A percentile compares a stretch with the other conserved stretches of the same genome.
phyloP scores from a whole-genome alignment of 2,329 filamentous ascomycete species.

The Mycosphaerella sp. region DNA sequence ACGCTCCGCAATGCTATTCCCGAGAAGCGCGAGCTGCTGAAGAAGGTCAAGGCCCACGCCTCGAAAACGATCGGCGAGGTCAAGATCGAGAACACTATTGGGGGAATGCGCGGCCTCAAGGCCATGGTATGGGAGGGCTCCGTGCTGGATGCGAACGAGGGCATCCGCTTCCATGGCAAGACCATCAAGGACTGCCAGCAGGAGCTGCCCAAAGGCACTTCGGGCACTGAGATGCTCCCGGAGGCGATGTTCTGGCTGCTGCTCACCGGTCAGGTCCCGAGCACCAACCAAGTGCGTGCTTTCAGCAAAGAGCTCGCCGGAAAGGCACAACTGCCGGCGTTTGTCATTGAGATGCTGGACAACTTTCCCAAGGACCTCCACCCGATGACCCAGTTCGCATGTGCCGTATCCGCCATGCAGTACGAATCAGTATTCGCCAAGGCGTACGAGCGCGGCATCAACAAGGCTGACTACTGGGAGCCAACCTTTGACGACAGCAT shows the following conservation, averaged over 20 bases:
- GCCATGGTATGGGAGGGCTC: conserved; percentile 99
- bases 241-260: conserved; percentile 99
- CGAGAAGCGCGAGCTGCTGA: conserved; percentile 85
- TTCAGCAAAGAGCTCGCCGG: conserved; percentile 84
- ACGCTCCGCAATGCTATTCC: conserved; percentile 80
- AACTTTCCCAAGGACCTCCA: conserved; percentile 84
- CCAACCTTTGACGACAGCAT: conserved; percentile 95
- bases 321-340: conserved; percentile 73
- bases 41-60: conserved; percentile 82
- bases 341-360: conserved; percentile 83
- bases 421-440: conserved; percentile 91
- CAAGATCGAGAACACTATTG: conserved; percentile 88
- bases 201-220: conserved; percentile 84
- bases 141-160: conserved; percentile 91
- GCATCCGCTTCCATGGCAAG: conserved; percentile 94
- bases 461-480: conserved; percentile 99
- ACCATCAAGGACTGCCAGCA: conserved; percentile 98
- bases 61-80: conserved; percentile 83
- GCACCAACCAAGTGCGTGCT: conserved; percentile 69
- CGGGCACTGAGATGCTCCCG: conserved; percentile 93
- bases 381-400: conserved; percentile 97
- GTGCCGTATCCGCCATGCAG: conserved; percentile 91
- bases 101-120: conserved; percentile 92
- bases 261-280: conserved; percentile 85
- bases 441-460: conserved; percentile 81